Base-by-base conservation (phyloP, 768 basidiomycete species). In the Psilocybe cubensis region DNA sequence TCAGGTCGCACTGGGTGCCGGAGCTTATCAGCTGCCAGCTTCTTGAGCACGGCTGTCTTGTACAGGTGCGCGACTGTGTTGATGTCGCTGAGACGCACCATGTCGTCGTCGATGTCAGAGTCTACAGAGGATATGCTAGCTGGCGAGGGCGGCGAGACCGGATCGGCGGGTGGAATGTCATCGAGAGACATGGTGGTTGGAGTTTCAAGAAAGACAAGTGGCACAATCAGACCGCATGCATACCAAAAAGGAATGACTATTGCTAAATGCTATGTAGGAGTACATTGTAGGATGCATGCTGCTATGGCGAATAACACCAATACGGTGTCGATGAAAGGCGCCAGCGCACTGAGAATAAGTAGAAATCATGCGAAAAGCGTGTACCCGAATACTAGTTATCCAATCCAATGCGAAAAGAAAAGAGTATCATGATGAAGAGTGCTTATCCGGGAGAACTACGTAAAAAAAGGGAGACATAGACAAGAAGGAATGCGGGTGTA, bases 1-100 rank as follows among this genome's bases (percentile, higher is more conserved):
- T 62, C 56, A 25, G 66, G 63, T 40, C 76, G 68, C 21, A 76
- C 63, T 46, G 75, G 70, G 70, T 79, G 78, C 27, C 65, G 73
- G 17, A 52, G 58, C 27, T 70, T 69, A n/a, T 73, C 57, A 10
- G 70, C 59, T 1, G 72, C 63, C 3, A 75, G 66, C 40, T 68
- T 9, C 35, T 38, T 68, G 38, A 90, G 68, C 6, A 72, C 66
- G 3, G 69, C 69, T 8, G 66, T 65, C 52, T 74, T 75, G 69
- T 85, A 91, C 27, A 87, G 72, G 52, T 82, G 71, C 14, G 76
- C 73, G 27, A 91, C 69, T 3, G 88, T 86, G 28, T 75, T 79
- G 49, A 92, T 83, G 48, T 79, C 78, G 27, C 66, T 69, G n/a
- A 85, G 66, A 20, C 48, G 57, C 21, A 66, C 54, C 24, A 62